These are phyloP conservation scores for Colletotrichum incanum DNA, from an alignment of 2,329 filamentous ascomycete genomes.

Conservation along the genomic window DNA sequence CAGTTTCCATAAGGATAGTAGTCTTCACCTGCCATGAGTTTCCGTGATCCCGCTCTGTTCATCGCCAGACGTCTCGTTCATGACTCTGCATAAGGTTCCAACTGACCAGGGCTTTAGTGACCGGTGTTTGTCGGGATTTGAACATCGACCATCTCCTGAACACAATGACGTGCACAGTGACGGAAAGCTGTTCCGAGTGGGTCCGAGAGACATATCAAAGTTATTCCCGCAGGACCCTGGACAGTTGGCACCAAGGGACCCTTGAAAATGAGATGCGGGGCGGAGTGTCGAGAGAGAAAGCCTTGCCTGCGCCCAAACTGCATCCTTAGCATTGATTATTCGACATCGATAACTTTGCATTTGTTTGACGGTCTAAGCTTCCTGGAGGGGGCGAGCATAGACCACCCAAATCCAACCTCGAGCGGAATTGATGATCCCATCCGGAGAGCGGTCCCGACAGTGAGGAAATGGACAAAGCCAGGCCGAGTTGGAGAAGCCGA, in stretches of 20 bases:
- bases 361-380: too few species aligned
- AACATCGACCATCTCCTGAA: background rate
- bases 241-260: background rate
- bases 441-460: too few species aligned
- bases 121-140: conserved; percentile 8
- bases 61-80: background rate
- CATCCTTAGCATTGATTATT: too few species aligned
- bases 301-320: too few species aligned
- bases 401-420: too few species aligned
- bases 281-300: background rate
- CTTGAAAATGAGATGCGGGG: background rate
- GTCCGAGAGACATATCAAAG: conserved; percentile 3
- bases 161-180: background rate
- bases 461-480: too few species aligned
- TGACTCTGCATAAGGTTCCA: background rate
- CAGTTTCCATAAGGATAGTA: too few species aligned
- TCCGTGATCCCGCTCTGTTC: background rate
- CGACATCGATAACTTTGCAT: too few species aligned
- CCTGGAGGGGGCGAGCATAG: too few species aligned
- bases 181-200: background rate
- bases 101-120: background rate
- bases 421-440: too few species aligned
- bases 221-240: background rate
- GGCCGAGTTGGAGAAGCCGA: background rate
- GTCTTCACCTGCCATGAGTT: too few species aligned